Base-by-base conservation (phyloP, 352 stramenopile species). In the Globisporangium heterothallicum region DNA sequence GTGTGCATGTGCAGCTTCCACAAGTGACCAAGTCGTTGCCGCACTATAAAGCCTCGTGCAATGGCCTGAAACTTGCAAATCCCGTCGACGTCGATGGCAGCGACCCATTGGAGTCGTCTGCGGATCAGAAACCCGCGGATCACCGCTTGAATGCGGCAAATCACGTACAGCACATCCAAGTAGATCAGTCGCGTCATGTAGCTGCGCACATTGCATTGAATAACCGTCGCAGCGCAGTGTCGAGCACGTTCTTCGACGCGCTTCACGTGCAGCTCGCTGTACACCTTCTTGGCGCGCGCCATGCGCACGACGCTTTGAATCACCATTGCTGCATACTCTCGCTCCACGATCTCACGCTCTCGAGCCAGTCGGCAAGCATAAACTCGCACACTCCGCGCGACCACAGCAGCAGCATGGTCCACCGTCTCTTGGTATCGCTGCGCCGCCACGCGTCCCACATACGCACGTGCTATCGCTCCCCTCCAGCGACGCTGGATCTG, bases 131-230 rank as follows among this genome's bases (percentile, higher is more conserved):
- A 85, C 4, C 78, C 80, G 9, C 83, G 78, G n/a, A 75, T 76
- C 1, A 67, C 64, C 1, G 78, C 78, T 54, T 92, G 83, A 30
- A 94, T 88, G 10, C 81, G 78, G n/a, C 72, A 80, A 36, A 92
- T 74, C 36, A 87, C 60, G 48, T 87, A 87, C n/a, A 91, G 58
- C 8, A 92, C 74, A 45, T 92, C 78, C 30, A 90, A 61, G 48
- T 88, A 94, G 35, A 88, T 87, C n/a, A 87, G 59, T 7, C 80
- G 71, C 9, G 78, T 88, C 51, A 89, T 67, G 40, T 78, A 84
- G 13, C 58, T 60, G 7, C 74, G 73, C 4, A 51, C 59, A 24
- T 74, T 78, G 27, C 66, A 55, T 53, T 94, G 83, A 25, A 94
- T 84, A 3, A 68, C 14, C 0, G 66, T 61, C 0, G 78, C 76